Conservation (phyloP, 1,139 yeast genomes). For the Pichia sp. region DNA sequence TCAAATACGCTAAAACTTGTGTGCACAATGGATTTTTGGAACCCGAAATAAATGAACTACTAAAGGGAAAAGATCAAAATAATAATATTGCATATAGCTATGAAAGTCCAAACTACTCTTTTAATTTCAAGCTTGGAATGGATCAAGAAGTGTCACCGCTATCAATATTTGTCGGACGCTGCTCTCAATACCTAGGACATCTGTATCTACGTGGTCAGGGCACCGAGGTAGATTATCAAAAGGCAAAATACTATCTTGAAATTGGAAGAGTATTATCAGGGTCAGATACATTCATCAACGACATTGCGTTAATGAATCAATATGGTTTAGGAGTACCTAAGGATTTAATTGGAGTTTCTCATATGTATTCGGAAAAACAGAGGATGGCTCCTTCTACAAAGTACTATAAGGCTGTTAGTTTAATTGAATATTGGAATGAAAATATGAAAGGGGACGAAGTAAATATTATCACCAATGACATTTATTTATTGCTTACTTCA, state of each 20-base stretch:
- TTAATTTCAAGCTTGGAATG: not conserved
- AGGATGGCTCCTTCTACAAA: slow-evolving; percentile 3
- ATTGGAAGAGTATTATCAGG: slow-evolving; percentile 37
- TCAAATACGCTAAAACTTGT: slow-evolving; percentile 37
- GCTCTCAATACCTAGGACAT: slow-evolving; percentile 56
- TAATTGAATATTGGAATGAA: slow-evolving; percentile 1
- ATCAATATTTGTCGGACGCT: slow-evolving; percentile 33
- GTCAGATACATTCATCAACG: slow-evolving; percentile 42
- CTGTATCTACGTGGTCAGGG: slow-evolving; percentile 77
- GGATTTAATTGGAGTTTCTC: slow-evolving; percentile 7
- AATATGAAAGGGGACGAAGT: not conserved
- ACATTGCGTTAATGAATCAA: slow-evolving; percentile 56
- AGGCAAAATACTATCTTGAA: slow-evolving; percentile 47
- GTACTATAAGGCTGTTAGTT: slow-evolving; percentile 3
- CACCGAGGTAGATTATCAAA: slow-evolving; percentile 38
- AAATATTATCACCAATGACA: not conserved
- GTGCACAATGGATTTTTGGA: slow-evolving; percentile 27
- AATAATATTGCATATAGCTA: not conserved
- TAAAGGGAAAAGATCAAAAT: not conserved
- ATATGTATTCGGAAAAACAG: not conserved
- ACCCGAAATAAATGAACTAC: slow-evolving; percentile 9
- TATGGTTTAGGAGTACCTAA: slow-evolving; percentile 40
- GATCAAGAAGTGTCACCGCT: slow-evolving; percentile 3
- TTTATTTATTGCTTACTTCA: not conserved
- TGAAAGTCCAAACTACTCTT: not conserved